These are phyloP conservation scores for Pleurotus djamor DNA, from an alignment of 768 basidiomycete genomes.

Conservation along the genomic window DNA sequence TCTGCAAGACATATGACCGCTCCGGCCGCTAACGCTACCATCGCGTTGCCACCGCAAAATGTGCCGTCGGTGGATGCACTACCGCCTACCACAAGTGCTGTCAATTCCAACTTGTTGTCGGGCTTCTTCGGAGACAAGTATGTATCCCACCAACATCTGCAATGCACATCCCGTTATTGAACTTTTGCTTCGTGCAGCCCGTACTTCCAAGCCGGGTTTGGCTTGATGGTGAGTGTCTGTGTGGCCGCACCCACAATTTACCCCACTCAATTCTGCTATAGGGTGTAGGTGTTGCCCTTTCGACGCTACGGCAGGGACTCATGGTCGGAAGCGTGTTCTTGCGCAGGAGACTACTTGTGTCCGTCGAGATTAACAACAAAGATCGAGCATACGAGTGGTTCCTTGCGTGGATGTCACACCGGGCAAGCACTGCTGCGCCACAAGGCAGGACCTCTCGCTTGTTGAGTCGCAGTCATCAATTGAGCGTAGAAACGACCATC, in stretches of 20 bases:
- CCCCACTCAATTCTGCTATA: constrained; percentile 25
- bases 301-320: constrained; percentile 67
- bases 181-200: constrained; percentile 54
- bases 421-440: constrained; percentile 34
- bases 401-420: constrained; percentile 90
- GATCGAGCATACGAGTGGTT: constrained; percentile 97
- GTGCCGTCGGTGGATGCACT: not conserved
- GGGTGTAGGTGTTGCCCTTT: constrained; percentile 90
- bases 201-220: constrained; percentile 97
- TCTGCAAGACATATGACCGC: not conserved
- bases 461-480: constrained; percentile 82
- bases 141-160: constrained; percentile 24
- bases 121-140: constrained; percentile 64
- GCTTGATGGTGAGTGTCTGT: constrained; percentile 66
- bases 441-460: not conserved
- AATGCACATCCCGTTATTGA: not conserved
- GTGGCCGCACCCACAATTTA: not conserved
- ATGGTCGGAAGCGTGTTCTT: constrained; percentile 72
- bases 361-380: constrained; percentile 94
- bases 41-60: not conserved
- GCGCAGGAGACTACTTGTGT: constrained; percentile 88
- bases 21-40: not conserved
- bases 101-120: constrained; percentile 25
- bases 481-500: constrained; percentile 91
- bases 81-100: not conserved